Base-by-base conservation (phyloP, 495 filamentous ascomycete genomes). In the Penicillium diatomitis region DNA sequence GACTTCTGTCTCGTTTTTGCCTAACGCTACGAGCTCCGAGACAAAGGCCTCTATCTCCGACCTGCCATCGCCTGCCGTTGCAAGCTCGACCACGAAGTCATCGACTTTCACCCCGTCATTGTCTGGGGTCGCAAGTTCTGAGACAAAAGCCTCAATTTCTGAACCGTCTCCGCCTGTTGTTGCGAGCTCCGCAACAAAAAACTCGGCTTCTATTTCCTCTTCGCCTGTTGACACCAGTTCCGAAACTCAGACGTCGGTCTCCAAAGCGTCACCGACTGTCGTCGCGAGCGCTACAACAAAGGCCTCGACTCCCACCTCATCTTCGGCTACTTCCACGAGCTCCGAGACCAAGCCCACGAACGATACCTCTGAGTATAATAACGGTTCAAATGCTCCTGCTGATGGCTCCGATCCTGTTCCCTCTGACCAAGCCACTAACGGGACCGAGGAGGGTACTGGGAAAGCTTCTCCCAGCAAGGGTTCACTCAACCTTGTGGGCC, bases 401-500 rank as follows among this genome's bases (percentile, higher is more conserved):
- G 11, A 42, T 1, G 29, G 20, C 40, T 30, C 47, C 4, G 8
- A 35, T 29, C 29, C n/a, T 42, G 31, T 30, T 12, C 11, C 10
- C 8, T n/a, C 32, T 10, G 33, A 34, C 9, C n/a, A 29, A 8
- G n/a, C 30, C 3, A 44, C 31, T 32, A 28, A 38, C 11, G 6
- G 6, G 5, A 37, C 12, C 31, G 27, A 39, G 2, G 38, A 41
- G 6, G 30, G 40, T 12, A 32, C 27, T 10, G 31, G 40, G 35
- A 30, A 44, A 12, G 39, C 44, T 40, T 38, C 30, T 32, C 20
- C 9, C 1, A 38, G 27, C 30, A 34, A 34, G 40, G 40, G n/a
- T n/a, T 6, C 45, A 39, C 9, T 53, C 28, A 10, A 20, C 29
- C 27, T 58, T 20, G 37, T 61, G 7, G 38, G 44, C 30, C 46